phyloP scores from a whole-genome alignment of 2,329 filamentous ascomycete species.

The Nannizziopsis barbatae region DNA sequence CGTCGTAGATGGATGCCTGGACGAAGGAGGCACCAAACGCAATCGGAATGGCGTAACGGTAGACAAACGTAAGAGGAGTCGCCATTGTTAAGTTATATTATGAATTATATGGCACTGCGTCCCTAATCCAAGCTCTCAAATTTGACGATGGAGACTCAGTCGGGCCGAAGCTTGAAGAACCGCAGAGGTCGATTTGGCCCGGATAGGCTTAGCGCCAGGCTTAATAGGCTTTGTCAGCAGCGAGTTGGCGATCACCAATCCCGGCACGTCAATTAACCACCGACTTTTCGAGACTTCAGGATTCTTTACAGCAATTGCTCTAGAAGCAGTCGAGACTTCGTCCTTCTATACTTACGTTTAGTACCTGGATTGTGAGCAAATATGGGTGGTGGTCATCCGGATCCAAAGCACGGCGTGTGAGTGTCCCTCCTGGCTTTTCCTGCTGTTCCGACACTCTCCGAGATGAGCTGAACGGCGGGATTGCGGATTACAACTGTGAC shows the following conservation, averaged over 20 bases:
- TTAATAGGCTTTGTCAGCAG: slow-evolving; percentile 13
- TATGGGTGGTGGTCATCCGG: slow-evolving; percentile 29
- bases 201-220: slow-evolving; percentile 28
- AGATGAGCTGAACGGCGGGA: background rate
- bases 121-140: slow-evolving; percentile 12
- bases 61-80: slow-evolving; percentile 28
- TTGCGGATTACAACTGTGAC: background rate
- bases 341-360: background rate
- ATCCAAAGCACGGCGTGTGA: slow-evolving; percentile 38
- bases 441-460: background rate
- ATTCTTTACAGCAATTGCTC: background rate
- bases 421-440: slow-evolving; percentile 16
- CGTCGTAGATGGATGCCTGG: slow-evolving; percentile 86
- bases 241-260: slow-evolving; percentile 13
- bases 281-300: slow-evolving; percentile 10
- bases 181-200: slow-evolving; percentile 18
- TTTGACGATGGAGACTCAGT: slow-evolving; percentile 20
- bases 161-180: slow-evolving; percentile 11
- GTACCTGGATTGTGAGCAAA: slow-evolving; percentile 11
- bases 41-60: slow-evolving; percentile 54
- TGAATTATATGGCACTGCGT: slow-evolving; percentile 6
- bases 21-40: slow-evolving; percentile 56
- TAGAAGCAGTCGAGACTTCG: background rate
- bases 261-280: slow-evolving; percentile 12
- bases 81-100: slow-evolving; percentile 38